These are phyloP conservation scores for Saccharomyces hybrid DNA, from an alignment of 1,139 yeast species.

Conservation along the genomic window DNA sequence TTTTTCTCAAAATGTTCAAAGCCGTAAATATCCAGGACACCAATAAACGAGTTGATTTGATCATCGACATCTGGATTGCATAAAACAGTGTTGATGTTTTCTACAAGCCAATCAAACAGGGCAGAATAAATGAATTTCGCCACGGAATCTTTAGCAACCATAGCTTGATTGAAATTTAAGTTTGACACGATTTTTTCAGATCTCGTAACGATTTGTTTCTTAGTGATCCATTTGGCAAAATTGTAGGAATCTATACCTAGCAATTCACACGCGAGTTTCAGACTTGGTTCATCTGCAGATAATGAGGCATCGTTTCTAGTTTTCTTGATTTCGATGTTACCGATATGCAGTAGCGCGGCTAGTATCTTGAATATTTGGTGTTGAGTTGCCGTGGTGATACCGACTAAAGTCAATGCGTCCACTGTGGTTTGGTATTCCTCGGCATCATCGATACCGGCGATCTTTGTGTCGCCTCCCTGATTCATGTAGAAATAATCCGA, in stretches of 20 bases:
- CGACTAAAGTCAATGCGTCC: slow-evolving; percentile 74
- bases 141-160: slow-evolving; percentile 92
- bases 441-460: slow-evolving; percentile 78
- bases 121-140: slow-evolving; percentile 92
- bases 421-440: slow-evolving; percentile 70
- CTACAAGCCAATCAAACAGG: slow-evolving; percentile 93
- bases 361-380: slow-evolving; percentile 66
- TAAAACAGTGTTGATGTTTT: slow-evolving; percentile 71
- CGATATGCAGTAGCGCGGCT: slow-evolving; percentile 88
- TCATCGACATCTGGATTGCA: slow-evolving; percentile 65
- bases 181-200: slow-evolving; percentile 87
- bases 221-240: slow-evolving; percentile 89
- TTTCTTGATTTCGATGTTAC: slow-evolving; percentile 85
- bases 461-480: slow-evolving; percentile 78
- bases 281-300: slow-evolving; percentile 79
- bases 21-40: slow-evolving; percentile 96
- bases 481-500: slow-evolving; percentile 75
- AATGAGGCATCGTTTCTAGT: slow-evolving; percentile 81
- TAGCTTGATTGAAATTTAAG: slow-evolving; percentile 75
- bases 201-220: slow-evolving; percentile 86
- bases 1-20: slow-evolving; percentile 93
- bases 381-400: slow-evolving; percentile 57
- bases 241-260: slow-evolving; percentile 68
- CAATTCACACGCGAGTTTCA: slow-evolving; percentile 77
- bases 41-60: slow-evolving; percentile 69